Evolutionary conservation across 2,329 filamentous ascomycete genomes (phyloP).

Genomic region (Helminthosporium solani): DNA sequence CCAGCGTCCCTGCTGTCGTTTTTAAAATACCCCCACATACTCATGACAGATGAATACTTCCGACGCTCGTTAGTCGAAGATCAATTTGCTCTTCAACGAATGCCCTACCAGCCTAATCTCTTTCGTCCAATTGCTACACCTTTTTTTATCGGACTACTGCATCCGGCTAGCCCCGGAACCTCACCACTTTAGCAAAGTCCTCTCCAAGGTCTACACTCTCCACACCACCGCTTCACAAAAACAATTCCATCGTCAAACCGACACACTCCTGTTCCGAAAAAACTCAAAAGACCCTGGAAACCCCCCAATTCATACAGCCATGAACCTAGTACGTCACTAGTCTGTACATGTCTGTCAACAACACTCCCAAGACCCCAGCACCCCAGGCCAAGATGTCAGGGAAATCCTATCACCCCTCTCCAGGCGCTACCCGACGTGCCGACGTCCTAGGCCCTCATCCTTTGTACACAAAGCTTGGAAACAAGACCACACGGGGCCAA

Average conservation of each 20-base stretch:
- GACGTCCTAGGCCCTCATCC: too few species aligned
- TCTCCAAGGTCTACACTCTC: background rate
- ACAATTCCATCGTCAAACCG: background rate
- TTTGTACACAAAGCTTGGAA: too few species aligned
- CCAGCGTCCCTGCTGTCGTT: background rate
- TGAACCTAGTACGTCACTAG: background rate
- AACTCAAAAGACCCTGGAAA: background rate
- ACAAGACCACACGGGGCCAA: too few species aligned
- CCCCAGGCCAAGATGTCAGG: background rate
- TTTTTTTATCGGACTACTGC: background rate
- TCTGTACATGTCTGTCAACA: background rate
- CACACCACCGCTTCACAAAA: background rate
- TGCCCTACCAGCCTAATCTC: background rate
- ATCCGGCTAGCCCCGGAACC: background rate
- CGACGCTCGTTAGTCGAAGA: slow-evolving; percentile 4
- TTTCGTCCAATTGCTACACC: background rate
- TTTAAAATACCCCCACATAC: background rate
- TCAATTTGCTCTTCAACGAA: background rate
- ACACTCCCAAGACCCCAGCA: background rate
- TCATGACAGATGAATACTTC: background rate
- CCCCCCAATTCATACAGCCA: background rate
- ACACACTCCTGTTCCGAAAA: background rate
- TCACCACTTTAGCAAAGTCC: background rate
- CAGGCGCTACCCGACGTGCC: background rate
- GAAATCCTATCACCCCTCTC: background rate